phyloP scores from a whole-genome alignment of 2,329 filamentous ascomycete species.

The Fonsecaea pedrosoi region DNA sequence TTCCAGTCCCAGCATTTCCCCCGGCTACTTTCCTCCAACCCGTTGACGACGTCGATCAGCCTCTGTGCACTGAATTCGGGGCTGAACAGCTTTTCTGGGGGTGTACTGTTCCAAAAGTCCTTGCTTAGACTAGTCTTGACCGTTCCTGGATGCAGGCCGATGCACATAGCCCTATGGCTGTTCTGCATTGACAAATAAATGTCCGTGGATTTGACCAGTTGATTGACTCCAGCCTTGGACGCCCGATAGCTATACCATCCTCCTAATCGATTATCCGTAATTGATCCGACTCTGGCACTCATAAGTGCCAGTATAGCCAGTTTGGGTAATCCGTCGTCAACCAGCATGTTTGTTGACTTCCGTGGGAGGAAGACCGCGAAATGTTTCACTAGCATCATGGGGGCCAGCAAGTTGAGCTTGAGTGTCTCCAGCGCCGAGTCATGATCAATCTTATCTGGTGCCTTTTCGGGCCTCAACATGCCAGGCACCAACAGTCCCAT shows the following conservation, averaged over 20 bases:
- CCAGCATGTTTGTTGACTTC: slow-evolving; percentile 55
- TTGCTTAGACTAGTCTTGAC: slow-evolving; percentile 76
- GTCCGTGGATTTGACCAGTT: slow-evolving; percentile 74
- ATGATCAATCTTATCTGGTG: slow-evolving; percentile 68
- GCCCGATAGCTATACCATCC: slow-evolving; percentile 85
- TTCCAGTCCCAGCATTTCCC: slow-evolving; percentile 40
- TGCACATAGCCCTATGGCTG: slow-evolving; percentile 68
- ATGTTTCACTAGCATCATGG: slow-evolving; percentile 77
- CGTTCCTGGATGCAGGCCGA: slow-evolving; percentile 80
- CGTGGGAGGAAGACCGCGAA: slow-evolving; percentile 72
- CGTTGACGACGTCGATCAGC: slow-evolving; percentile 65
- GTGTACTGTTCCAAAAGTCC: slow-evolving; percentile 73
- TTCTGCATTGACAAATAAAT: slow-evolving; percentile 65
- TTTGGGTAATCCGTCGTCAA: slow-evolving; percentile 36
- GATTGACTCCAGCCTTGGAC: slow-evolving; percentile 76
- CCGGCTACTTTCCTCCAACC: slow-evolving; percentile 61
- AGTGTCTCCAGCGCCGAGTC: slow-evolving; percentile 71
- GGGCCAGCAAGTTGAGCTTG: slow-evolving; percentile 74
- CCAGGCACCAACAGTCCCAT: slow-evolving; percentile 74
- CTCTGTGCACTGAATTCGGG: slow-evolving; percentile 70
- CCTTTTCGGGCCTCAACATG: slow-evolving; percentile 75
- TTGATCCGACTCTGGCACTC: slow-evolving; percentile 78
- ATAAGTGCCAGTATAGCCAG: slow-evolving; percentile 72
- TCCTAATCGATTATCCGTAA: slow-evolving; percentile 73
- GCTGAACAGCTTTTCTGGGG: slow-evolving; percentile 68